Evolutionary conservation across 208 protist genomes (phyloP).

Genomic region (Acanthamoeba triangularis): DNA sequence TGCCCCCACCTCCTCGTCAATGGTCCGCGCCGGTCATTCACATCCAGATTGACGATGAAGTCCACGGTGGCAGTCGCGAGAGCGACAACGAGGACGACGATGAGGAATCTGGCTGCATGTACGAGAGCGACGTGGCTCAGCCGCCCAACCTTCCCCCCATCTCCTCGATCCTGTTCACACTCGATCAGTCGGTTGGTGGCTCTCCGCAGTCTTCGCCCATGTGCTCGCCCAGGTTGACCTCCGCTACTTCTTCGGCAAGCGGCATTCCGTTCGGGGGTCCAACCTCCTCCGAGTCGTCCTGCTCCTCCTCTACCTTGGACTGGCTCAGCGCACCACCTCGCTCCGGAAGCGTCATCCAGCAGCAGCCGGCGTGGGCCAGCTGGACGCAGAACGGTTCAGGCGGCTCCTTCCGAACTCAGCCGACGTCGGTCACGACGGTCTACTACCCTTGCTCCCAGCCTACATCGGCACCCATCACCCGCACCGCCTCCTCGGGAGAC

Average conservation of each 20-base stretch:
- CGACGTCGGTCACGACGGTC: background rate
- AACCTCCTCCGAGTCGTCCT: too few relatives aligned
- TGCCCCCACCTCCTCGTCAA: background rate
- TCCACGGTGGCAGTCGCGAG: background rate
- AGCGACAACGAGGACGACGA: background rate
- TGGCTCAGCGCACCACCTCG: too few relatives aligned
- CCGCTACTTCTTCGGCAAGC: too few relatives aligned
- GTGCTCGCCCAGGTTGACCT: background rate
- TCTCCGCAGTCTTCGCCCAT: background rate
- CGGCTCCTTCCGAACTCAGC: background rate
- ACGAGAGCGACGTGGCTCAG: background rate
- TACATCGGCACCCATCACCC: background rate
- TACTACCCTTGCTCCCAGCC: background rate
- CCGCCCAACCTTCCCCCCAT: slow-evolving; percentile 14
- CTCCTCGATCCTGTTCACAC: background rate
- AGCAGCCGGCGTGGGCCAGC: background rate
- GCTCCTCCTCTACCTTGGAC: too few relatives aligned
- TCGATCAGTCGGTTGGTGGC: background rate
- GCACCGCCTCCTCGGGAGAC: background rate
- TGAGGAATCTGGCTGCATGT: background rate
- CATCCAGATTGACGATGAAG: background rate
- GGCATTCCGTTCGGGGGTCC: background rate
- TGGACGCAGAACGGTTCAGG: background rate
- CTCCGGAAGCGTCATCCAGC: background rate
- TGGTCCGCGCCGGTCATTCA: too few relatives aligned